Base-by-base conservation (phyloP, 2,329 filamentous ascomycete genomes). In the Macrophomina pseudophaseolina region DNA sequence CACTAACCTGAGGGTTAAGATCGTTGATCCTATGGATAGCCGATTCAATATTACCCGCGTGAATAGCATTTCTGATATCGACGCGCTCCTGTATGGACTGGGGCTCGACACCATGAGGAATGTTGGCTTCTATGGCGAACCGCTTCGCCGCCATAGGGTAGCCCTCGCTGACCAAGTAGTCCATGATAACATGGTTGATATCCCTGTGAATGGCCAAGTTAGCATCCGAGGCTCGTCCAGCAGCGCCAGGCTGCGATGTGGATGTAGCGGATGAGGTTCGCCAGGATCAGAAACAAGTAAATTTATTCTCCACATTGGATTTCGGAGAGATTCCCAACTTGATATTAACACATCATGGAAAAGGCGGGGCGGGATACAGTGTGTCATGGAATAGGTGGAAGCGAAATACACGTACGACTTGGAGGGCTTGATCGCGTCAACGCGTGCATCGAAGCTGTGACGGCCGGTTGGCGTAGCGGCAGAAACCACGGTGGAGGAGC, bases 321-420 rank as follows among this genome's bases (percentile, higher is more conserved):
- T 92, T 98, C 92, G 91, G 95, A 99, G 96, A 99, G 95, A 99
- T 99, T 99, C 95, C 95, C 95, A 99, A 88, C 87, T 97, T 96
- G 90, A 92, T 90, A 89, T 83, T 82, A 82, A 86, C 84, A 76
- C 87, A 92, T 96, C 94, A 97, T 97, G 85, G 88, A 68, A 70
- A 69, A 48, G 59, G 49, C 46, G 51, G 53, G 16, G 48, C 46
- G 67, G 52, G 30, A 23, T 32, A 51, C 35, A 11, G 44, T 48
- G 32, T 18, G 49, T 49, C 12, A 35, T 30, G 62, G 84, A 73
- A 82, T 75, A 5, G 11, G 73, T 74, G 78, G 72, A 74, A 74
- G 74, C 71, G 74, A 69, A 54, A 65, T 38, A 60, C 65, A 74
- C 90, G 82, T 89, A 97, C 95, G 89, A 92, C 81, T 98, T 99